Percentiles rank a stretch among this genome's conserved stretches.
Evolutionary conservation across 495 filamentous ascomycete species (phyloP).

Genomic region (Annulohypoxylon nitens): DNA sequence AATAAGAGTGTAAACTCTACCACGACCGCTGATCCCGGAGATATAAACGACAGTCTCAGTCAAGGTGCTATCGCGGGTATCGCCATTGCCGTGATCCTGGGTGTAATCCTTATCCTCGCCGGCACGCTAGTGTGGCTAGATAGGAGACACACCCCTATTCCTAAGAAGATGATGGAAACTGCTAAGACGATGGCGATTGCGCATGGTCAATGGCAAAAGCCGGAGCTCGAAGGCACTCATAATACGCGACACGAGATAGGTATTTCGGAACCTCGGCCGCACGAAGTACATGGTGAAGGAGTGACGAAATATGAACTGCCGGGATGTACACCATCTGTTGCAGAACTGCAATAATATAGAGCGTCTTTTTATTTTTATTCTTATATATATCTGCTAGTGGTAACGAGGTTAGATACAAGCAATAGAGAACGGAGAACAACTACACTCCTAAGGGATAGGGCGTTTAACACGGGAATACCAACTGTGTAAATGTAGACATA

Average conservation of each 20-base stretch:
- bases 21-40: conserved; percentile 12
- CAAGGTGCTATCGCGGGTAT: conserved; percentile 50
- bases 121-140: background rate
- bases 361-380: too few relatives aligned
- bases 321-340: background rate
- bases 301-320: background rate
- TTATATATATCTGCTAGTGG: background rate
- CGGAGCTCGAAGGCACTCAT: conserved; percentile 3
- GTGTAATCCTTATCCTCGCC: conserved; percentile 15
- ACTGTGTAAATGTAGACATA: background rate
- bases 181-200: background rate
- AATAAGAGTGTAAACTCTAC: conserved; percentile 42
- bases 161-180: background rate
- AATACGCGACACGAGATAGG: conserved; percentile 6
- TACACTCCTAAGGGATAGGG: background rate
- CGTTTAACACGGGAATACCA: background rate
- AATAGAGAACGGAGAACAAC: background rate
- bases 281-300: background rate
- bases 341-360: background rate
- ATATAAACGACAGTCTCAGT: conserved; percentile 9
- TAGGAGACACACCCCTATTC: background rate
- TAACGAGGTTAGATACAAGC: background rate
- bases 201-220: conserved; percentile 10
- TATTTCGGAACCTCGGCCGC: background rate
- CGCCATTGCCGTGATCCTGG: conserved; percentile 38